These are phyloP conservation scores for Polysphondylium violaceum DNA, from an alignment of 78 protist species.

Conservation along the genomic window DNA sequence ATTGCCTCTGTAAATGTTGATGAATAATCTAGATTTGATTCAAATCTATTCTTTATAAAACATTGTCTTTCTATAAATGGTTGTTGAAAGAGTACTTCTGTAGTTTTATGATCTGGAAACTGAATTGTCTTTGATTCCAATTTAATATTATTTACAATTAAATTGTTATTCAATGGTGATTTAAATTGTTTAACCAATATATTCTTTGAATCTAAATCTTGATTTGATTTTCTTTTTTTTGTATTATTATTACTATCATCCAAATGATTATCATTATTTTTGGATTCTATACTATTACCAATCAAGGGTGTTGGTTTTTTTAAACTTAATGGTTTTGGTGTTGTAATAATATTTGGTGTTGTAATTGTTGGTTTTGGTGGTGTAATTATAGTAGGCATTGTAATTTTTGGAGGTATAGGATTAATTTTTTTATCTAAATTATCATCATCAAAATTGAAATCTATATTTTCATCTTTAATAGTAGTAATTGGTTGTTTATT, in stretches of 20 bases:
- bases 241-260: background rate
- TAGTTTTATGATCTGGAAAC: conserved; percentile 33
- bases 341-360: background rate
- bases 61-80: conserved; percentile 15
- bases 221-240: background rate
- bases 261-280: background rate
- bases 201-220: background rate
- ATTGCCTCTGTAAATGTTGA: conserved; percentile 9
- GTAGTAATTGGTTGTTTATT: background rate
- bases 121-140: conserved; percentile 3
- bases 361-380: background rate
- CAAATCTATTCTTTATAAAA: background rate
- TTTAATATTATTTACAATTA: background rate
- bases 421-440: background rate
- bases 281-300: too few species aligned
- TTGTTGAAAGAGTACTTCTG: background rate
- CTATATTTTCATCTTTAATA: background rate
- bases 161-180: background rate
- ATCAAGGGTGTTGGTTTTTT: background rate
- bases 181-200: background rate
- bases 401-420: background rate
- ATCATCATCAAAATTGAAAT: background rate
- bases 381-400: conserved; percentile 1
- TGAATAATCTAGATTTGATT: background rate
- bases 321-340: background rate